phyloP scores from a whole-genome alignment of 2,329 filamentous ascomycete genomes.

The Metarhizium sp. region DNA sequence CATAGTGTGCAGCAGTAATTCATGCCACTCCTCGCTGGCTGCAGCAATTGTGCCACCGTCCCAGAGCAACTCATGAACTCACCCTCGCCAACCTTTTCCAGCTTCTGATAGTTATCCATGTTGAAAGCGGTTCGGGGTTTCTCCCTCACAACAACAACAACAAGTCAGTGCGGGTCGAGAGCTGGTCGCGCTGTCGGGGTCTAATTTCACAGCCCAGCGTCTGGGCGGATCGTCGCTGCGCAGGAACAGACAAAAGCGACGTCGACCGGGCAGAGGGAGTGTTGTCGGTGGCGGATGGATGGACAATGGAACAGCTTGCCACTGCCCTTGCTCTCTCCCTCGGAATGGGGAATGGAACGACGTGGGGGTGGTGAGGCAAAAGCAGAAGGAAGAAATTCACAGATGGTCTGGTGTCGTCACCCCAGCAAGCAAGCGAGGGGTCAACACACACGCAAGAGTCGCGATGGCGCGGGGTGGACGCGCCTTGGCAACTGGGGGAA shows the following conservation, averaged over 20 bases:
- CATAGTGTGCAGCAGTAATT: background rate
- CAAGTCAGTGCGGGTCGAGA: background rate
- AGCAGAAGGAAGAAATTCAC: background rate
- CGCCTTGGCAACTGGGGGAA: background rate
- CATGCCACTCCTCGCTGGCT: background rate
- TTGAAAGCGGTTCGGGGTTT: background rate
- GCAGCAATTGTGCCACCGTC: background rate
- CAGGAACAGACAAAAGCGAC: background rate
- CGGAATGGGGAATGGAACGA: background rate
- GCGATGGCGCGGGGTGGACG: conserved; percentile 4
- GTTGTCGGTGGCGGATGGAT: background rate
- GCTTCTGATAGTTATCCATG: conserved; percentile 95
- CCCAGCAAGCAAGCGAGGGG: conserved; percentile 5
- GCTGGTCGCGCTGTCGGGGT: background rate
- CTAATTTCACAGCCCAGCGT: background rate
- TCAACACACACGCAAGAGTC: conserved; percentile 4
- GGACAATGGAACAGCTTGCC: background rate
- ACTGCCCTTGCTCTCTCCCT: conserved; percentile 1
- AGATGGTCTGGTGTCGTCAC: background rate
- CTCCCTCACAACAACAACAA: background rate
- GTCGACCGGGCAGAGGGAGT: too few relatives aligned
- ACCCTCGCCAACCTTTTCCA: conserved; percentile 97
- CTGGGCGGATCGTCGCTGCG: background rate
- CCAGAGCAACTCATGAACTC: conserved; percentile 19
- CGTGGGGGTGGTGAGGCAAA: conserved; percentile 1